These are phyloP conservation scores for Xylariaceae sp. DNA, from an alignment of 2,329 filamentous ascomycete genomes.

Conservation along the genomic window DNA sequence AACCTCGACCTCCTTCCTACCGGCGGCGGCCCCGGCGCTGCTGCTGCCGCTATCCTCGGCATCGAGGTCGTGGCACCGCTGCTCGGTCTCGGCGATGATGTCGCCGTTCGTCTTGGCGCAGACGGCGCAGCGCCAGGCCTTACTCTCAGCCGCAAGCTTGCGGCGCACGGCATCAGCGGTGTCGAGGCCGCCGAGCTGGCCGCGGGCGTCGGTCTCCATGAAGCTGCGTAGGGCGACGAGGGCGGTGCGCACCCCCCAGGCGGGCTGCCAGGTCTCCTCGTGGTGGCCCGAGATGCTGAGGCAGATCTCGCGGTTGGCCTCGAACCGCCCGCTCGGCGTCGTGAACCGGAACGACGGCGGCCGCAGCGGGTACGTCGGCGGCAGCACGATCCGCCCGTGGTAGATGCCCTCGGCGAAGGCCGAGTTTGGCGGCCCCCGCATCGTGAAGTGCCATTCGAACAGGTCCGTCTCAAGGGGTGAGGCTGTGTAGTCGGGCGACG, in stretches of 20 bases:
- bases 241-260: slow-evolving; percentile 93
- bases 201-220: slow-evolving; percentile 88
- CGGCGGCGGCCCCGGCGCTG: slow-evolving; percentile 12
- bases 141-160: slow-evolving; percentile 69
- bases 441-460: slow-evolving; percentile 98
- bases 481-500: slow-evolving; percentile 84
- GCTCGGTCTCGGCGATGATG: slow-evolving; percentile 72
- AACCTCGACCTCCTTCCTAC: slow-evolving; percentile 48
- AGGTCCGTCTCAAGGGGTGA: slow-evolving; percentile 85
- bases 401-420: slow-evolving; percentile 83
- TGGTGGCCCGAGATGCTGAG: slow-evolving; percentile 92
- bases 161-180: slow-evolving; percentile 68
- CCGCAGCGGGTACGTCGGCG: slow-evolving; percentile 85
- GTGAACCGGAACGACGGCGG: slow-evolving; percentile 96
- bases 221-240: slow-evolving; percentile 79
- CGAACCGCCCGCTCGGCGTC: slow-evolving; percentile 89
- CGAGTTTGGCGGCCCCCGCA: slow-evolving; percentile 84
- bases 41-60: slow-evolving; percentile 38
- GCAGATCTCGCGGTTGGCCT: slow-evolving; percentile 96
- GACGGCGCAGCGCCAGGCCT: slow-evolving; percentile 66
- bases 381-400: slow-evolving; percentile 92
- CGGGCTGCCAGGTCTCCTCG: slow-evolving; percentile 98
- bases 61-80: slow-evolving; percentile 37
- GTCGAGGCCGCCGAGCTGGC: slow-evolving; percentile 89
- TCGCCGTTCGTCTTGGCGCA: slow-evolving; percentile 75